A percentile compares a stretch with the other conserved stretches of the same genome.
These are phyloP conservation scores for Gossypium thurberi DNA, from an alignment of 345 rosid species.

Conservation along the genomic window DNA sequence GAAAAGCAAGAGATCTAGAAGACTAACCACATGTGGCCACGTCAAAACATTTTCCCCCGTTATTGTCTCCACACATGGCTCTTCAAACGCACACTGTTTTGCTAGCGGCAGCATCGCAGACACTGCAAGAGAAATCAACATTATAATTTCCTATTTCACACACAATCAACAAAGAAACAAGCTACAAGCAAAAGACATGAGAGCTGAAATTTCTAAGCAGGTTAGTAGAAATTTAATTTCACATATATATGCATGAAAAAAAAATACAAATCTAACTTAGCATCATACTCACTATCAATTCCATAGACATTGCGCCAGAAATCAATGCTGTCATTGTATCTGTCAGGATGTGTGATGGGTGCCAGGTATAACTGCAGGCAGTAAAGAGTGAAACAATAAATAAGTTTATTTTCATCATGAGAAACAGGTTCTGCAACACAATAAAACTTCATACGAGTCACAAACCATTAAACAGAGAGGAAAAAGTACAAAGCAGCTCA, in stretches of 20 bases:
- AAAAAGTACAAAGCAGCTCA: neutral
- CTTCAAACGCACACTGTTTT: slow-evolving; percentile 93
- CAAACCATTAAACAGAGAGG: neutral
- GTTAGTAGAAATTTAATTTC: neutral
- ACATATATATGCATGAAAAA: neutral
- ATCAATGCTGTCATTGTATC: neutral
- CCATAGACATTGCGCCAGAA: neutral
- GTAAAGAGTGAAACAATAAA: neutral
- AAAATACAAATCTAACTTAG: neutral
- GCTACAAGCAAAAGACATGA: neutral
- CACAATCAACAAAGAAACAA: neutral
- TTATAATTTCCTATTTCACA: neutral
- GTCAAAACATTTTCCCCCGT: neutral
- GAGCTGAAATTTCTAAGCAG: neutral
- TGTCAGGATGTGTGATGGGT: neutral
- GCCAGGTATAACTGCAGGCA: neutral
- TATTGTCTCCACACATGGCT: slow-evolving; percentile 68
- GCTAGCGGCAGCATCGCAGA: slow-evolving; percentile 95
- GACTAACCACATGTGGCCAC: neutral
- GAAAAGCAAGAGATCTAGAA: neutral
- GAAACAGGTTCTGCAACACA: neutral
- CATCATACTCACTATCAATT: neutral
- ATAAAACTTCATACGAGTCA: neutral
- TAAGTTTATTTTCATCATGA: neutral
- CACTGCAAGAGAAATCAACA: slow-evolving; percentile 46